Evolutionary conservation across 352 stramenopile species (phyloP), one percentile per base, ranked within the genome.

Genomic region (Pythium phragmitis): DNA sequence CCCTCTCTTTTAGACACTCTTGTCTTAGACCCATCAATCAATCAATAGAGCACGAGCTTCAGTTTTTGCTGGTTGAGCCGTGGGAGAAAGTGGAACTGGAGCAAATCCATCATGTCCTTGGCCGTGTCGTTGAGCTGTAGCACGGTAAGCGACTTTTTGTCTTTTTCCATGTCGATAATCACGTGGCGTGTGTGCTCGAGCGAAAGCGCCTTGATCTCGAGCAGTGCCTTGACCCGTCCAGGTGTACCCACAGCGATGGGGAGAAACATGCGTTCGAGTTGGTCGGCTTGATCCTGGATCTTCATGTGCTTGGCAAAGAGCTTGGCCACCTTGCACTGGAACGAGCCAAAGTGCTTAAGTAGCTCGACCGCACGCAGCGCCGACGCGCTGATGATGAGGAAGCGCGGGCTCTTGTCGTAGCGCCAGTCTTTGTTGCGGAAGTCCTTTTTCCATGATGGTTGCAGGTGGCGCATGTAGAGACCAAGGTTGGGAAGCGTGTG

Each of bases 241-340:
- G 87, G 83, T 6, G 87, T 96, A 26, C 87, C 87, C 23, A 96
- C 82, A 12, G 87, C 80, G 52, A 96, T 92, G 23, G 87, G 85
- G 23, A 89, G 66, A 65, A 84, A 96, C 13, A 70, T 79, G 39
- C 74, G 70, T 30, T 76, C 70, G 8, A 98, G 80, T 63, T 92
- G 78, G 42, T 92, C 82, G 1, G 81, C 80, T 71, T 98, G 96
- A 60, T 97, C 85, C 42, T 92, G 74, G 9, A 92, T 75, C 55
- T 93, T 97, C 67, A 97, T 85, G 71, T 98, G 92, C 66, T 98
- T 98, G 49, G 80, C 89, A 75, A 98, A 98, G n/a, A 98, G 80
- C 72, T 98, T 98, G 45, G 89, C 94, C n/a, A 96, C 78, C 26
- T 92, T 91, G 61, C 95, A 89, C 65, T 97, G 94, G 57, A 98